Evolutionary conservation across 495 filamentous ascomycete genomes (phyloP).

Genomic region (Schizothecium vesticola): DNA sequence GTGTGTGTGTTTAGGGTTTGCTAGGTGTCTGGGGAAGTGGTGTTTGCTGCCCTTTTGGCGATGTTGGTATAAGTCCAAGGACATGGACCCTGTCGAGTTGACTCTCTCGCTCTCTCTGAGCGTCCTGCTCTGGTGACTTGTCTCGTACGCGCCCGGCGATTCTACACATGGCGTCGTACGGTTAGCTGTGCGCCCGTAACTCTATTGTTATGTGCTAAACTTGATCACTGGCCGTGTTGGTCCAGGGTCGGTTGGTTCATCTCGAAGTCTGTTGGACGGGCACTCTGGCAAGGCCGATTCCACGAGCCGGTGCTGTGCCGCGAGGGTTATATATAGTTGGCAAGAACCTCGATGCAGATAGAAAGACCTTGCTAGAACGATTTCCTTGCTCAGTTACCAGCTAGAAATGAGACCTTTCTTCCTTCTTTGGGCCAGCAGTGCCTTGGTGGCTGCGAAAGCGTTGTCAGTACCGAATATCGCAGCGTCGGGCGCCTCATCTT

Average conservation of each 20-base stretch:
- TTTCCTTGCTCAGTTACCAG: not conserved
- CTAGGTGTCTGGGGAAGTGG: not conserved
- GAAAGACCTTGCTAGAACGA: not conserved
- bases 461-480: not conserved
- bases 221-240: not conserved
- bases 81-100: not conserved
- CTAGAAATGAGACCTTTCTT: not conserved
- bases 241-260: not conserved
- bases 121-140: not conserved
- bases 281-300: not conserved
- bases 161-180: not conserved
- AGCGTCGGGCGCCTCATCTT: not conserved
- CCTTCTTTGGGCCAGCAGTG: not conserved
- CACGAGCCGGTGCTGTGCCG: not conserved
- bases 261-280: not conserved
- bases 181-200: not conserved
- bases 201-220: not conserved
- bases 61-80: not conserved
- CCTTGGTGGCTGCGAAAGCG: not conserved
- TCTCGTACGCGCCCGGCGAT: not conserved
- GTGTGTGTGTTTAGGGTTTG: not conserved
- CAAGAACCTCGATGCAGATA: not conserved
- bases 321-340: not conserved
- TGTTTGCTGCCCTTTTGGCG: not conserved
- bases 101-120: not conserved